A percentile compares a stretch with the other conserved stretches of the same genome.
phyloP scores from a whole-genome alignment of 108 stramenopile species.

The Nitzschia inconspicua region DNA sequence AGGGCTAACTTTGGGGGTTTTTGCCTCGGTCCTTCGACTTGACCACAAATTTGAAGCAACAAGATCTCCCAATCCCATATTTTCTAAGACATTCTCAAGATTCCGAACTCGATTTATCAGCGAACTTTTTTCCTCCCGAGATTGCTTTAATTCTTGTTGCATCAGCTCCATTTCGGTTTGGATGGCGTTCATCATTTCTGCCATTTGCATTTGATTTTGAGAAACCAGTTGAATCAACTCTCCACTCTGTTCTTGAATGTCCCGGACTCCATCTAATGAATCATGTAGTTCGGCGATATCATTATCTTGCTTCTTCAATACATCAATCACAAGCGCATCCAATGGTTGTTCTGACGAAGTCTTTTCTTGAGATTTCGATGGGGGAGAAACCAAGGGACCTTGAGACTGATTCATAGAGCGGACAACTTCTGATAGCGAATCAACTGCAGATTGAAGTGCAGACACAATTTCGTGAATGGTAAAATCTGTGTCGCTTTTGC shows the following conservation, averaged over 20 bases:
- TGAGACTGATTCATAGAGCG: not conserved
- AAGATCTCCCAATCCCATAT: too few species aligned
- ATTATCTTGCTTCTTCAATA: conserved; percentile 1
- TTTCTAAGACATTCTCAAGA: too few species aligned
- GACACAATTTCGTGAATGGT: not conserved
- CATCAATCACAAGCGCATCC: conserved; percentile 6
- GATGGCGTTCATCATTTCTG: conserved; percentile 6
- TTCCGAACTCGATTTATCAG: not conserved
- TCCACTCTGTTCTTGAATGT: conserved; percentile 6
- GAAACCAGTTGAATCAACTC: conserved; percentile 9
- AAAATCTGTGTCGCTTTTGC: too few species aligned
- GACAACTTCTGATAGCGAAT: not conserved
- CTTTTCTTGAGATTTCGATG: not conserved
- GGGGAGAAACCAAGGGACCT: too few species aligned
- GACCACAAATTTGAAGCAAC: too few species aligned
- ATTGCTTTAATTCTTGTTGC: not conserved
- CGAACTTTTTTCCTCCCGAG: not conserved
- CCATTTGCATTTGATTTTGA: conserved; percentile 1
- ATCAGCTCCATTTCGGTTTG: not conserved
- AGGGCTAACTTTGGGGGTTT: too few species aligned
- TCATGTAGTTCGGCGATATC: not conserved
- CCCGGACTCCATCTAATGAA: not conserved
- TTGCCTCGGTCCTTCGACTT: too few species aligned
- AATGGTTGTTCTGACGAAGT: conserved; percentile 3
- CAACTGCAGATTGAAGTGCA: not conserved